Evolutionary conservation across 306 rosid genomes (phyloP).

Genomic region (Vigna unguiculata): DNA sequence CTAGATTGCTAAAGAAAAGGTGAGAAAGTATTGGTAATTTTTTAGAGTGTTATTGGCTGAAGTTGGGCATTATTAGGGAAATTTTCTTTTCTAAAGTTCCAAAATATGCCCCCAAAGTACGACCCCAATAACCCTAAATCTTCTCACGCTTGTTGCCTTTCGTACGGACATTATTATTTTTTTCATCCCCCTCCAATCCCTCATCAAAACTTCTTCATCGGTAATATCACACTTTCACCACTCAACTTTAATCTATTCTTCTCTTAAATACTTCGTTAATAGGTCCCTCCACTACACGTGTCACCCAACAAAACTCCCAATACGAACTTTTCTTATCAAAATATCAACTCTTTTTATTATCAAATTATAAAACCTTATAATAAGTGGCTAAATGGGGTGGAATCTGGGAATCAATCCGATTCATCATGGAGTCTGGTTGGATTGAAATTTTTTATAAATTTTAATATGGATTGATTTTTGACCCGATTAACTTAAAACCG

Average conservation of each 20-base stretch:
- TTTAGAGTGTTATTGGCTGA: constrained; percentile 49
- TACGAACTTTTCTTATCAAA: too few species aligned
- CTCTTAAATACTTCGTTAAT: background rate
- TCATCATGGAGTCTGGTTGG: too few species aligned
- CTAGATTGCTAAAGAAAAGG: constrained; percentile 68
- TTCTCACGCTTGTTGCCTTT: constrained; percentile 46
- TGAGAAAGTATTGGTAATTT: constrained; percentile 42
- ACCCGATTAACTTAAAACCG: too few species aligned
- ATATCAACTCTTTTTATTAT: too few species aligned
- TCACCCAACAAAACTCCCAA: background rate
- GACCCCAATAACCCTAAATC: constrained; percentile 41
- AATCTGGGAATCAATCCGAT: too few species aligned
- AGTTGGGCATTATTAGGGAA: constrained; percentile 65
- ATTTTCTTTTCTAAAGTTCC: constrained; percentile 43
- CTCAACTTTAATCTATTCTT: background rate
- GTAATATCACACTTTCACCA: background rate
- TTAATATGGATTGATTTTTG: too few species aligned
- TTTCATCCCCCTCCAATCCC: background rate
- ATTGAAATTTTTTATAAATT: too few species aligned
- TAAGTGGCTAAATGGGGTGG: too few species aligned
- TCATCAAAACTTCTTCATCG: constrained; percentile 2
- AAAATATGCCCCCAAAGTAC: constrained; percentile 54
- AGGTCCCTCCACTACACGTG: background rate
- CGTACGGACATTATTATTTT: constrained; percentile 53
- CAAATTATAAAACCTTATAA: too few species aligned